Evolutionary conservation across 306 rosid species (phyloP).

Genomic region (Sindora glabra): DNA sequence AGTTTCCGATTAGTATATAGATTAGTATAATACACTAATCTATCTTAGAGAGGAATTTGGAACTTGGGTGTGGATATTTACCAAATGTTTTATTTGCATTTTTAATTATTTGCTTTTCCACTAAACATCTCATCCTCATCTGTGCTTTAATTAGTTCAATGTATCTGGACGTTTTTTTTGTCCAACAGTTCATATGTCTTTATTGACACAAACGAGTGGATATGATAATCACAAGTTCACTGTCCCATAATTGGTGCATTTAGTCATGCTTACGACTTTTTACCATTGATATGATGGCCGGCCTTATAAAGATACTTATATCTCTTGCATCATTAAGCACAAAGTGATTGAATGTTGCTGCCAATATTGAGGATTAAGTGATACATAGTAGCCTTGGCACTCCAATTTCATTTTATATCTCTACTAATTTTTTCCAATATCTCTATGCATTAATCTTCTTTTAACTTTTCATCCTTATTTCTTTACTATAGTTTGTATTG

Average conservation of each 20-base stretch:
- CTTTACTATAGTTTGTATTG: not conserved
- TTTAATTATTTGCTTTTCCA: not conserved
- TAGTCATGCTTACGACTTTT: constrained; percentile 3
- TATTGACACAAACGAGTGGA: constrained; percentile 14
- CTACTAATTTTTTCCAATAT: not conserved
- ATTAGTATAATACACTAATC: too few species aligned
- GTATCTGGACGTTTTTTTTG: constrained; percentile 22
- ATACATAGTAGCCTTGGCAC: not conserved
- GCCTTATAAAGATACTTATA: constrained; percentile 9
- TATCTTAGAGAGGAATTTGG: too few species aligned
- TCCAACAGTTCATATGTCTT: not conserved
- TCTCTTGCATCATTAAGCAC: not conserved
- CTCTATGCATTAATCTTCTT: not conserved
- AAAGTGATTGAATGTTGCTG: not conserved
- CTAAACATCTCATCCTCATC: constrained; percentile 4
- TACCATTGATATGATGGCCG: constrained; percentile 1
- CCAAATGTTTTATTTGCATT: not conserved
- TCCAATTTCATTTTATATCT: not conserved
- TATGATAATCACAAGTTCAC: constrained; percentile 27
- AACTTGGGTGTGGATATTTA: too few species aligned
- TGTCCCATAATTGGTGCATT: not conserved
- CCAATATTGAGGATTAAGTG: not conserved
- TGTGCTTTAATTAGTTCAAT: constrained; percentile 20
- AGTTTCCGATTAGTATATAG: too few species aligned
- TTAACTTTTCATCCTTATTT: not conserved